phyloP scores from a whole-genome alignment of 306 rosid species.

The Acacia melanoxylon region DNA sequence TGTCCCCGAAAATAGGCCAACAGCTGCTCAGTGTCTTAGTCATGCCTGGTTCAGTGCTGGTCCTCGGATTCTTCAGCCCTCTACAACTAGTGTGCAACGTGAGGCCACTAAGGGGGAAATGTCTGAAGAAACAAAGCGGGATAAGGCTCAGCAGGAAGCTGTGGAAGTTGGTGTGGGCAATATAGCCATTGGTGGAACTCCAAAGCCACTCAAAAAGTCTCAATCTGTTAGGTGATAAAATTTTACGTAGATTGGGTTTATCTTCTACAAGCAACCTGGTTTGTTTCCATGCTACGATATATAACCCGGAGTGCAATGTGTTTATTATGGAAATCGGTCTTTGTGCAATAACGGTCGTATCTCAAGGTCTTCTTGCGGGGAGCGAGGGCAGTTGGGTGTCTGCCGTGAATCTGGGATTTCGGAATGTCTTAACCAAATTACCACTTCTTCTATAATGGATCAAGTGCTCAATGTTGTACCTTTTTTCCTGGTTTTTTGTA shows the following conservation, averaged over 20 bases:
- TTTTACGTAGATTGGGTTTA: conserved; percentile 10
- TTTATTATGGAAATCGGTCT: conserved; percentile 17
- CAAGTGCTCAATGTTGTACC: neutral
- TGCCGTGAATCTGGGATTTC: neutral
- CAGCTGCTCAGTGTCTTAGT: conserved; percentile 83
- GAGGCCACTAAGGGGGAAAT: conserved; percentile 31
- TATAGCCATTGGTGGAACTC: conserved; percentile 59
- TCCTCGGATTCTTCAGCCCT: conserved; percentile 67
- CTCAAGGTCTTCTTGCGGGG: conserved; percentile 27
- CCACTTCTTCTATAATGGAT: conserved; percentile 23
- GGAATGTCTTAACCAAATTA: conserved; percentile 12
- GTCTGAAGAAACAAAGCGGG: conserved; percentile 45
- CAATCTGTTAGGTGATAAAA: conserved; percentile 30
- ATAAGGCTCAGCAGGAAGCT: conserved; percentile 62
- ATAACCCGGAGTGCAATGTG: conserved; percentile 9
- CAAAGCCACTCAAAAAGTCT: conserved; percentile 46
- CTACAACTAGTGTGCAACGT: conserved; percentile 31
- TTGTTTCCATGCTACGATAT: conserved; percentile 18
- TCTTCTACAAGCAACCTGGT: conserved; percentile 24
- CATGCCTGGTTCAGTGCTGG: conserved; percentile 87
- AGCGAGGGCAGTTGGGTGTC: conserved; percentile 25
- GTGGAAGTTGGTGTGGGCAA: conserved; percentile 65
- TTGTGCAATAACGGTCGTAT: conserved; percentile 11
- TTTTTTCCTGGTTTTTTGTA: neutral
- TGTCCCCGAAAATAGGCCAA: conserved; percentile 89